phyloP scores from a whole-genome alignment of 2,329 filamentous ascomycete species.

The Talaromyces sp. region DNA sequence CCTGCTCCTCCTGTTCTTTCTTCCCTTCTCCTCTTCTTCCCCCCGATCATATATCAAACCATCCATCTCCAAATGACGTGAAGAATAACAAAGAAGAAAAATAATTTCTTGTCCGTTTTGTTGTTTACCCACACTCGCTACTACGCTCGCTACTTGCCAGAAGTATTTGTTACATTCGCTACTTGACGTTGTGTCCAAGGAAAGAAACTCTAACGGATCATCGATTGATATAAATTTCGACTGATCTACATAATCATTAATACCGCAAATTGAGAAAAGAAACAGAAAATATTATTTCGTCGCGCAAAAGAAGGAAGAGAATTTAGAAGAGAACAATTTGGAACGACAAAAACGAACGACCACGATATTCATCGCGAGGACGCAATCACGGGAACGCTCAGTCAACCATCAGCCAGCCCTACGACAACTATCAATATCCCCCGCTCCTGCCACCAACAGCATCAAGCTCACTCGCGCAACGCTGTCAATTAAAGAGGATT shows the following conservation, averaged over 20 bases:
- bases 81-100: constrained; percentile 19
- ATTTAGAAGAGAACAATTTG: background rate
- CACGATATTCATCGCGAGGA: constrained; percentile 15
- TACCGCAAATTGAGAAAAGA: constrained; percentile 9
- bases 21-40: constrained; percentile 1
- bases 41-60: constrained; percentile 7
- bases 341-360: constrained; percentile 6
- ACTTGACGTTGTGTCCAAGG: constrained; percentile 15
- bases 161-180: constrained; percentile 21
- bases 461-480: background rate
- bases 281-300: background rate
- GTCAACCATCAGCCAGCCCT: background rate
- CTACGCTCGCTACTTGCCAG: constrained; percentile 22
- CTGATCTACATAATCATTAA: constrained; percentile 15
- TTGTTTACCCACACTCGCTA: constrained; percentile 22
- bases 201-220: constrained; percentile 11
- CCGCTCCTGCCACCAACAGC: background rate
- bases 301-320: background rate
- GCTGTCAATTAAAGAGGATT: background rate
- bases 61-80: constrained; percentile 20
- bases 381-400: background rate
- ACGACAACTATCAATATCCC: background rate
- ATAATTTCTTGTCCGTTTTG: constrained; percentile 18
- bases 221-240: constrained; percentile 16
- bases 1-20: constrained; percentile 19